phyloP scores from a whole-genome alignment of 768 basidiomycete genomes.

The Pleurotus djamor region DNA sequence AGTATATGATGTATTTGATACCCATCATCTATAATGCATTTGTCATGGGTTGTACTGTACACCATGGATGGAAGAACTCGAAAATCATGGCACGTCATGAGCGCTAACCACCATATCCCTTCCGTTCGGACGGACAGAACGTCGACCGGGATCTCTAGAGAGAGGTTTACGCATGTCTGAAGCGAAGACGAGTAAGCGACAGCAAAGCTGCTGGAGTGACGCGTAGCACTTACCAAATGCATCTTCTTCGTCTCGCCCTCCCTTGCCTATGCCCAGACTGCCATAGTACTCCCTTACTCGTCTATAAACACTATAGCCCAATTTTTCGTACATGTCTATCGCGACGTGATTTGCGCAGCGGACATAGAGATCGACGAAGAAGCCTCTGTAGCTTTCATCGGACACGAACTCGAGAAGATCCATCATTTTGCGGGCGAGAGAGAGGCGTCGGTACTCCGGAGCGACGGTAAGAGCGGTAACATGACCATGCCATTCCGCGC shows the following conservation, averaged over 20 bases:
- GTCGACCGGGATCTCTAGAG: conserved; percentile 54
- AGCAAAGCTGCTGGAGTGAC: not conserved
- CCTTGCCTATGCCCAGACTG: conserved; percentile 69
- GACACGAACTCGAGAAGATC: conserved; percentile 81
- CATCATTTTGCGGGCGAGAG: conserved; percentile 88
- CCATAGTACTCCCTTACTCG: conserved; percentile 91
- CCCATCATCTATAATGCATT: not conserved
- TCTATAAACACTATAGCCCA: conserved; percentile 93
- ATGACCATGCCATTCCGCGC: conserved; percentile 87
- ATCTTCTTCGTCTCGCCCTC: conserved; percentile 83
- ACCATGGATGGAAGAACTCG: too few relatives aligned
- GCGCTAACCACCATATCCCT: conserved; percentile 70
- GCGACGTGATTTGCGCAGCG: conserved; percentile 84
- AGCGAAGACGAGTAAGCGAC: not conserved
- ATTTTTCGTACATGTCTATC: conserved; percentile 86
- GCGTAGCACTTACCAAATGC: conserved; percentile 71
- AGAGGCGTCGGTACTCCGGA: conserved; percentile 87
- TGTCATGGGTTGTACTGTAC: not conserved
- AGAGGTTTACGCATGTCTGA: conserved; percentile 74
- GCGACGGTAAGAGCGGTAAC: conserved; percentile 95
- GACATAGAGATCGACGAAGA: conserved; percentile 96
- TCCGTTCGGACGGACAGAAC: conserved; percentile 70
- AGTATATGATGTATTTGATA: conserved; percentile 25
- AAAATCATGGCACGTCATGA: conserved; percentile 48
- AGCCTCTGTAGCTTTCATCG: conserved; percentile 75